phyloP scores from a whole-genome alignment of 495 filamentous ascomycete genomes.

The Echria macrotheca region DNA sequence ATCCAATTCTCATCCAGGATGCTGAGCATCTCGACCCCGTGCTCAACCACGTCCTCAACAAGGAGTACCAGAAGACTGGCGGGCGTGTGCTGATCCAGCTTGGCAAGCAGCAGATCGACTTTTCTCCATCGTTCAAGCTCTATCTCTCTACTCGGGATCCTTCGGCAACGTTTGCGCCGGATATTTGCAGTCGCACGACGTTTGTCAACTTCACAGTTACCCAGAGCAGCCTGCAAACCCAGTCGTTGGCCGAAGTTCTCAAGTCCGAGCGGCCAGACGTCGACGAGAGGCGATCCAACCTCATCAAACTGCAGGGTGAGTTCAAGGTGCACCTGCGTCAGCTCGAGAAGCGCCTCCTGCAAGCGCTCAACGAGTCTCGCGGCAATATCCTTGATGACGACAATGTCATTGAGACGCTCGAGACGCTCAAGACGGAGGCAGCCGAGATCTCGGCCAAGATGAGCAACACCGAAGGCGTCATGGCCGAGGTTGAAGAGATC shows the following conservation, averaged over 20 bases:
- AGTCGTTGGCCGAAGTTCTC: conserved; percentile 92
- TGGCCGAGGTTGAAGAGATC: conserved; percentile 93
- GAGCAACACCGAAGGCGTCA: conserved; percentile 92
- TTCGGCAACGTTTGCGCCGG: conserved; percentile 92
- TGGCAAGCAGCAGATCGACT: conserved; percentile 98
- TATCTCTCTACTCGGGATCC: conserved; percentile 95
- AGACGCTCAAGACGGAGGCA: conserved; percentile 96
- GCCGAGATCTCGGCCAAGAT: conserved; percentile 95
- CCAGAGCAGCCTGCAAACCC: conserved; percentile 95
- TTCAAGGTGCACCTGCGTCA: conserved; percentile 95
- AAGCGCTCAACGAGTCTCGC: conserved; percentile 92
- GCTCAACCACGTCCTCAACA: conserved; percentile 97
- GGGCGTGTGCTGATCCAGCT: conserved; percentile 97
- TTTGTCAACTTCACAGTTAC: conserved; percentile 99
- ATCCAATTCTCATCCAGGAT: conserved; percentile 97
- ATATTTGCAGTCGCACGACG: conserved; percentile 95
- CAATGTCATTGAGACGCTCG: conserved; percentile 93
- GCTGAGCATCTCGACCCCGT: conserved; percentile 95
- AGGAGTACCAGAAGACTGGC: conserved; percentile 99
- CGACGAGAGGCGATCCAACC: conserved; percentile 90
- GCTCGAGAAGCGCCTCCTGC: conserved; percentile 90
- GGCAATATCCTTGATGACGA: conserved; percentile 99
- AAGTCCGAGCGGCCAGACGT: conserved; percentile 97
- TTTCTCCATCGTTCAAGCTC: conserved; percentile 93
- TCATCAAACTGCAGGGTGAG: conserved; percentile 97